Percentiles rank a stretch among this genome's conserved stretches.
Conservation (phyloP, 2,329 filamentous ascomycete species). For the Colletotrichum coccodes region DNA sequence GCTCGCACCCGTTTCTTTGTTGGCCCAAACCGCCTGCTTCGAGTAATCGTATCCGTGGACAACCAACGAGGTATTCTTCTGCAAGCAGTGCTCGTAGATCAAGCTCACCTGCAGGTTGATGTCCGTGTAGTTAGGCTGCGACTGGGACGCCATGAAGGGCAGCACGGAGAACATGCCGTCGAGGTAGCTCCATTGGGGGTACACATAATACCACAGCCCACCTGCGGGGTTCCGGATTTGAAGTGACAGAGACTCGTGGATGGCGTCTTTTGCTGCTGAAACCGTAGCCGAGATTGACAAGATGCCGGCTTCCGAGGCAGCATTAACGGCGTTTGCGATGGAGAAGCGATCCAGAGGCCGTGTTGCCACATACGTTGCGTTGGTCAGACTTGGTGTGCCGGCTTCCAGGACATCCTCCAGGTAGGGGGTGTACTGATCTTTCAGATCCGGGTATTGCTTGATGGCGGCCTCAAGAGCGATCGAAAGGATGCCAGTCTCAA, state of each 20-base stretch:
- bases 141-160: conserved; percentile 46
- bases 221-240: conserved; percentile 43
- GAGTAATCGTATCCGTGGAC: conserved; percentile 34
- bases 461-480: conserved; percentile 34
- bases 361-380: conserved; percentile 28
- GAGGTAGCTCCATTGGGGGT: conserved; percentile 62
- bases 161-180: conserved; percentile 63
- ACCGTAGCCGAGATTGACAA: conserved; percentile 16
- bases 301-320: conserved; percentile 8
- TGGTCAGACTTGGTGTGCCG: conserved; percentile 24
- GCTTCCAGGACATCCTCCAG: conserved; percentile 32
- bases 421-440: conserved; percentile 21
- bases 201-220: conserved; percentile 51
- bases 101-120: conserved; percentile 36
- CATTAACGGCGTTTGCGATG: conserved; percentile 32
- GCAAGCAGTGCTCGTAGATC: conserved; percentile 29
- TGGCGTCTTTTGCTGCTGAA: conserved; percentile 27
- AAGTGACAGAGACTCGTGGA: conserved; percentile 35
- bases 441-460: conserved; percentile 29
- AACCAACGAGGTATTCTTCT: conserved; percentile 25
- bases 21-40: conserved; percentile 31
- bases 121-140: conserved; percentile 32
- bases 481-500: conserved; percentile 37
- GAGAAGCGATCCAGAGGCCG: conserved; percentile 39
- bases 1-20: conserved; percentile 31